Percentiles rank a stretch among this genome's conserved stretches.
phyloP scores from a whole-genome alignment of 1,139 yeast genomes.

The Blastobotrys indianensis region DNA sequence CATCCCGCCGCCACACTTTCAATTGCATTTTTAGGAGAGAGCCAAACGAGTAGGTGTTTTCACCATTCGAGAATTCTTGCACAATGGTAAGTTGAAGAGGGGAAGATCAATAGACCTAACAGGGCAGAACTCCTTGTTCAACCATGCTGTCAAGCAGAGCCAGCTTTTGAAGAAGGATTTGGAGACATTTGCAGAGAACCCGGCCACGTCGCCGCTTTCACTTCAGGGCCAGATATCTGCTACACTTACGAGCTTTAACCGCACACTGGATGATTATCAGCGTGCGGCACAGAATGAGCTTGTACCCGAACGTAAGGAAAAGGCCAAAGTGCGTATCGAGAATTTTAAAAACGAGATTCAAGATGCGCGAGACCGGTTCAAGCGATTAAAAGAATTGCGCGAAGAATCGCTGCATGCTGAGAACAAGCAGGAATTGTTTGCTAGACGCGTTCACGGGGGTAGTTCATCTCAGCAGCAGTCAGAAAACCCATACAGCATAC shows the following conservation, averaged over 20 bases:
- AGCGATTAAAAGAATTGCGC: slow-evolving; percentile 55
- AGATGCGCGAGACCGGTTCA: slow-evolving; percentile 54
- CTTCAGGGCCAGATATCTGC: slow-evolving; percentile 82
- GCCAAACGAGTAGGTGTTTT: background rate
- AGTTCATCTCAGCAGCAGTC: slow-evolving; percentile 6
- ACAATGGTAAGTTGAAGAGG: too few species aligned
- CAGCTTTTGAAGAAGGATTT: slow-evolving; percentile 66
- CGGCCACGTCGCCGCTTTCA: slow-evolving; percentile 66
- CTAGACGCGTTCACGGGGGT: slow-evolving; percentile 40
- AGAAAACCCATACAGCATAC: slow-evolving; percentile 56
- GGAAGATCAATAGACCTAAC: too few species aligned
- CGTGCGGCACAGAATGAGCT: slow-evolving; percentile 58
- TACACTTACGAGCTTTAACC: slow-evolving; percentile 63
- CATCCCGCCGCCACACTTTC: too few species aligned
- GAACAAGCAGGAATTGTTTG: slow-evolving; percentile 55
- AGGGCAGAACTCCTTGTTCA: slow-evolving; percentile 66
- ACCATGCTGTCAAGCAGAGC: slow-evolving; percentile 84
- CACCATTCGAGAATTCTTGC: too few species aligned
- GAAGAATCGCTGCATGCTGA: slow-evolving; percentile 48
- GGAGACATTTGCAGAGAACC: slow-evolving; percentile 57
- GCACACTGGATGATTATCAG: slow-evolving; percentile 73
- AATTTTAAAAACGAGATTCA: slow-evolving; percentile 56
- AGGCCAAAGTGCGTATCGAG: slow-evolving; percentile 57
- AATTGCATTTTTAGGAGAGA: background rate
- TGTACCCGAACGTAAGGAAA: slow-evolving; percentile 50